Conservation (phyloP, 495 filamentous ascomycete genomes). For the Neurospora africana region DNA sequence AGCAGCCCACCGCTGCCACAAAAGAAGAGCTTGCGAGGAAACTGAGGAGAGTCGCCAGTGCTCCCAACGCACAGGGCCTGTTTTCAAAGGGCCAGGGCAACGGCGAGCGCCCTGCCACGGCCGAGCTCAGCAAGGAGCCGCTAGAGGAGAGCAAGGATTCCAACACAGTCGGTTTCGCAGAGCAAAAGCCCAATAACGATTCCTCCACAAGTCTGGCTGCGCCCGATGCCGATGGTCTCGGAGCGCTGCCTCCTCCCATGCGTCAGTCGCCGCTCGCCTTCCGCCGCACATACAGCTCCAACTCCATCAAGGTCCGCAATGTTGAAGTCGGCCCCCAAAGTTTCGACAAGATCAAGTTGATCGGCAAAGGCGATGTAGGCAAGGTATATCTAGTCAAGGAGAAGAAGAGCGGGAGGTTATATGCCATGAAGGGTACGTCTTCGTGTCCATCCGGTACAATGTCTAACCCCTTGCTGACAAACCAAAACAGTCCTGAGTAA, state of each 20-base stretch:
- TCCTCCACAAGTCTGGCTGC: constrained; percentile 7
- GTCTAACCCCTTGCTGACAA: constrained; percentile 22
- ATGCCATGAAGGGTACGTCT: constrained; percentile 90
- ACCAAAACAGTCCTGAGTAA: constrained; percentile 74
- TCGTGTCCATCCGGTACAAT: background rate
- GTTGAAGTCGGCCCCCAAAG: constrained; percentile 93
- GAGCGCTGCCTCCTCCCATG: constrained; percentile 32
- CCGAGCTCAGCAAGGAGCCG: constrained; percentile 70
- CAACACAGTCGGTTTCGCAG: constrained; percentile 44
- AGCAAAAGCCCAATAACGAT: constrained; percentile 23
- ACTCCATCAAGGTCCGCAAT: constrained; percentile 95
- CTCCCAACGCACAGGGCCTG: constrained; percentile 91
- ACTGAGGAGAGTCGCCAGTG: constrained; percentile 84
- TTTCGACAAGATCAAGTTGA: constrained; percentile 98
- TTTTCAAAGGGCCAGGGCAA: constrained; percentile 55
- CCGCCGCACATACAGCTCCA: constrained; percentile 93
- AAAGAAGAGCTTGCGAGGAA: constrained; percentile 93
- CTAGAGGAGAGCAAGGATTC: constrained; percentile 47
- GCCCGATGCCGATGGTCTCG: constrained; percentile 20
- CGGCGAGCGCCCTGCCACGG: constrained; percentile 64
- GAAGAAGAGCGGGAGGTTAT: constrained; percentile 89
- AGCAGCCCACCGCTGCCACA: constrained; percentile 63
- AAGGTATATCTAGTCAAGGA: constrained; percentile 97
- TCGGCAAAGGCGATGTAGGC: constrained; percentile 96
- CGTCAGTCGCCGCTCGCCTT: constrained; percentile 54